Percentiles rank a stretch among this genome's conserved stretches.
These are phyloP conservation scores for Helminthosporium solani DNA, from an alignment of 2,329 filamentous ascomycete genomes.

Conservation along the genomic window DNA sequence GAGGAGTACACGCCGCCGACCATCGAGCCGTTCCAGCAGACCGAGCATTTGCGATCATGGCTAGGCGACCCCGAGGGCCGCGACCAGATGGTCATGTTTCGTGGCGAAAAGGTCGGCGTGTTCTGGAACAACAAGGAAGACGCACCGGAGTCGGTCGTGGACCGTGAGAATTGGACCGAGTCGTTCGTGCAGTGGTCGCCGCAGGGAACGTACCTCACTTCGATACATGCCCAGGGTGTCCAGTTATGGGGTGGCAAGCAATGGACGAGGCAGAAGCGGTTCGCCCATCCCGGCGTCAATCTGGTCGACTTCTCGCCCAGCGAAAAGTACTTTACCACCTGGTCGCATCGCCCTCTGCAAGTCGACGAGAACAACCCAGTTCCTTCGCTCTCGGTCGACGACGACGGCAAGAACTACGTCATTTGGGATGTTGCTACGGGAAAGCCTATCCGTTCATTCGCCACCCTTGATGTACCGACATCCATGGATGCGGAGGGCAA, in stretches of 20 bases:
- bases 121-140: slow-evolving; percentile 99
- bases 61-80: slow-evolving; percentile 84
- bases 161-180: slow-evolving; percentile 95
- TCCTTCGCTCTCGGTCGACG: slow-evolving; percentile 72
- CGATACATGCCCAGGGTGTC: slow-evolving; percentile 92
- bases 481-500: slow-evolving; percentile 63
- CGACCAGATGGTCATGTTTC: slow-evolving; percentile 95
- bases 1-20: slow-evolving; percentile 83
- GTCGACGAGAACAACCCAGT: slow-evolving; percentile 86
- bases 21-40: slow-evolving; percentile 82
- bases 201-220: slow-evolving; percentile 88
- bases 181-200: slow-evolving; percentile 98
- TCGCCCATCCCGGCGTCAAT: slow-evolving; percentile 93
- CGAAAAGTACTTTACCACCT: slow-evolving; percentile 93
- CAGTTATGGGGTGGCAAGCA: slow-evolving; percentile 92
- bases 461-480: slow-evolving; percentile 77
- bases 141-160: slow-evolving; percentile 80
- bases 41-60: slow-evolving; percentile 94
- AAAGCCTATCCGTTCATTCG: slow-evolving; percentile 88
- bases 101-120: slow-evolving; percentile 86
- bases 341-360: slow-evolving; percentile 91
- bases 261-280: slow-evolving; percentile 89
- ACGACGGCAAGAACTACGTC: slow-evolving; percentile 99
- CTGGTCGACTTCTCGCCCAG: slow-evolving; percentile 91
- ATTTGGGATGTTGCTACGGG: slow-evolving; percentile 95